Evolutionary conservation across 2,329 filamentous ascomycete genomes (phyloP), one percentile per base, ranked within the genome.

Genomic region (Cladophialophora psammophila): DNA sequence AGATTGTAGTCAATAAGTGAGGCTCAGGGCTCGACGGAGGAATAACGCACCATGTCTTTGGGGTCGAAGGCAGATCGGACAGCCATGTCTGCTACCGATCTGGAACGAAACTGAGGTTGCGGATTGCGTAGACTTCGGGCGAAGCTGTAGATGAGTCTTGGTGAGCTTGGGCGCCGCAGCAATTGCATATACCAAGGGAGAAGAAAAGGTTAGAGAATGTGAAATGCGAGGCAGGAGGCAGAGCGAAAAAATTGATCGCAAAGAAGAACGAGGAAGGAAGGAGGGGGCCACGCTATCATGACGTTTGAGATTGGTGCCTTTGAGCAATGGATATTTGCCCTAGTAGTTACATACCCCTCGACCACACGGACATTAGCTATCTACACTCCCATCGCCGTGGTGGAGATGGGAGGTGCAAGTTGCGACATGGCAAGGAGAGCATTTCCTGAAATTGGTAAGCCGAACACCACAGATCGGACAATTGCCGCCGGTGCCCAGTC

Each of bases 61-160:
- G 69, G 69, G 38, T 71, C 69, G 45, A 69, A 71, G 26, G 60
- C 63, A 48, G 69, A 67, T 66, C 67, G 65, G 50, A 71, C 69
- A 64, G 69, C 66, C 69, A 71, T 65, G 50, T 69, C 18, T 69
- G 62, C 35, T 15, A 54, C 8, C 5, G 45, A 52, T 61, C 63
- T 40, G 20, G 52, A 35, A 48, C 40, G 35, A 34, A 52, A 13
- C 15, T 42, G 54, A 36, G 36, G 26, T 60, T 60, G 60, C 7
- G 42, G 7, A 36, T 35, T 42, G 42, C 32, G 26, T 34, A 52
- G 9, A 13, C 42, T 60, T 60, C 31, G 34, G 5, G 40, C 48
- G 15, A 58, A 34, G 45, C 36, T 55, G 53, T 13, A 10, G 53
- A 45, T 15, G 40, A 61, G 35, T 62, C 15, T 59, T 45, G 15